Percentiles rank a stretch among this genome's conserved stretches.
phyloP scores from a whole-genome alignment of 768 basidiomycete species.

The Macrolepiota fuliginosa region DNA sequence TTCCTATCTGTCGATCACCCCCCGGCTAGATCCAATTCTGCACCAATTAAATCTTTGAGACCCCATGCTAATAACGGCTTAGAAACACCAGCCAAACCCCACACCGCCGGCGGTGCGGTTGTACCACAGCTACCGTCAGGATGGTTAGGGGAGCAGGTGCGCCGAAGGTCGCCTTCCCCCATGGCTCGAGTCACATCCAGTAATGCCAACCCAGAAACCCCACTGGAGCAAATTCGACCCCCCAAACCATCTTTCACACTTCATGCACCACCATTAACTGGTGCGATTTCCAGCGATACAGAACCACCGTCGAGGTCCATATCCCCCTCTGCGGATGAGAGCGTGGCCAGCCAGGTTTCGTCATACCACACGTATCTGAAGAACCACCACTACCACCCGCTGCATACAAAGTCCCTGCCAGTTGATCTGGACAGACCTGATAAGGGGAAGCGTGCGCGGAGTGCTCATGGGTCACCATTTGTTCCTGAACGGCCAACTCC shows the following conservation, averaged over 20 bases:
- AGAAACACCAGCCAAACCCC: not conserved
- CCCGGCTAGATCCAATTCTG: not conserved
- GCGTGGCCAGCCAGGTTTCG: conserved; percentile 12
- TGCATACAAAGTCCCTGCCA: conserved; percentile 1
- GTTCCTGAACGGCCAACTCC: not conserved
- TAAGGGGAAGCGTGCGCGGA: not conserved
- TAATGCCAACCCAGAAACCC: not conserved
- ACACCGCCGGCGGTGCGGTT: not conserved
- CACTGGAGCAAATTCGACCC: conserved; percentile 4
- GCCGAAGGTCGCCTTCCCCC: conserved; percentile 6
- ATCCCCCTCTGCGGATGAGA: conserved; percentile 17
- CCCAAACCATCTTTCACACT: conserved; percentile 3
- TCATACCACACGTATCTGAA: conserved; percentile 10
- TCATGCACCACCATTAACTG: conserved; percentile 12
- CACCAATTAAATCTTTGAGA: not conserved
- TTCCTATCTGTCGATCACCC: not conserved
- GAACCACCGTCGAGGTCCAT: conserved; percentile 22
- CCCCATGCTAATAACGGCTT: not conserved
- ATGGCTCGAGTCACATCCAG: conserved; percentile 2
- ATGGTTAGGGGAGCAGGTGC: not conserved
- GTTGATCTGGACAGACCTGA: not conserved
- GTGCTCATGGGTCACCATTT: not conserved
- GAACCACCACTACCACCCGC: conserved; percentile 5
- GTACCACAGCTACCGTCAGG: not conserved
- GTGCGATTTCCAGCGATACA: conserved; percentile 23